phyloP scores from a whole-genome alignment of 257 asterid species.

The Cynanchum wilfordii region DNA sequence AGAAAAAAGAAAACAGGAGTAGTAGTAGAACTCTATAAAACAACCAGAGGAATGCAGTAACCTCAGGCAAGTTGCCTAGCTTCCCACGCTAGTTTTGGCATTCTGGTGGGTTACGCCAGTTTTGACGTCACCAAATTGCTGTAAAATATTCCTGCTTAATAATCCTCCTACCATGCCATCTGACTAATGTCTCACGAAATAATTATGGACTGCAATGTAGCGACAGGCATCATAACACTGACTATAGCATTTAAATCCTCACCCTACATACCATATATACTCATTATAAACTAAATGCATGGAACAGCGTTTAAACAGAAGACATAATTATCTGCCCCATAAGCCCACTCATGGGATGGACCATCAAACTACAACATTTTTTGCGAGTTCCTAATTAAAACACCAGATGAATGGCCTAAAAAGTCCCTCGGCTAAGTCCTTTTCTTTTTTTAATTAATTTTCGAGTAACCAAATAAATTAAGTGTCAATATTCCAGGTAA shows the following conservation, averaged over 20 bases:
- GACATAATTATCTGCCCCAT: slow-evolving; percentile 6
- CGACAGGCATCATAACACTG: not conserved
- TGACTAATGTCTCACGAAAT: not conserved
- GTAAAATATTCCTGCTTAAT: not conserved
- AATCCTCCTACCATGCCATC: not conserved
- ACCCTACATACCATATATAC: not conserved
- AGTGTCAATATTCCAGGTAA: too few species aligned
- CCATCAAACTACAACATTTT: not conserved
- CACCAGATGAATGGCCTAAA: not conserved
- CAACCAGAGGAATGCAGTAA: not conserved
- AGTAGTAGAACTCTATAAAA: not conserved
- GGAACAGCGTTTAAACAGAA: not conserved
- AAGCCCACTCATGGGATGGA: not conserved
- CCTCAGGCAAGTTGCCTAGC: not conserved
- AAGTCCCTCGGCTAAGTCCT: too few species aligned
- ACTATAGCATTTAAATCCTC: not conserved
- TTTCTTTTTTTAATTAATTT: too few species aligned
- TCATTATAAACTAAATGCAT: not conserved
- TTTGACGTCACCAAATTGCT: not conserved
- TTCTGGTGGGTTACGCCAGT: not conserved
- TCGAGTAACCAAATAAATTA: too few species aligned
- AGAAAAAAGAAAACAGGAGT: not conserved
- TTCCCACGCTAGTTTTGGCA: not conserved
- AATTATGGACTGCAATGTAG: slow-evolving; percentile 1
- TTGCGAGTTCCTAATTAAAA: not conserved